Conservation (phyloP, 768 basidiomycete species). For the Suillus sp. region DNA sequence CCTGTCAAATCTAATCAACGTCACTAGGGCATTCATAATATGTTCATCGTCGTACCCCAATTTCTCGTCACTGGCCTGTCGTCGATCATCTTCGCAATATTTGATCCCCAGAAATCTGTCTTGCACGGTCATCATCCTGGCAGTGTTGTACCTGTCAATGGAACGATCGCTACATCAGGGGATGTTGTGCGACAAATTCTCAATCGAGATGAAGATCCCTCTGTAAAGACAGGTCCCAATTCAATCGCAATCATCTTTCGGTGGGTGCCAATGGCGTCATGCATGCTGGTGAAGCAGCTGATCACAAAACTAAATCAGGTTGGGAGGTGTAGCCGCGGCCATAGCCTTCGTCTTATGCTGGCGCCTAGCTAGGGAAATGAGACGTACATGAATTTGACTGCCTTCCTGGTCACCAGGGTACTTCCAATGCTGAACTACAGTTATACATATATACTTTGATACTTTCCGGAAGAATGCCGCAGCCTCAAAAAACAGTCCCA, state of each 20-base stretch:
- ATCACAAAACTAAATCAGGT: conserved; percentile 33
- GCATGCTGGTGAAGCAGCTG: conserved; percentile 7
- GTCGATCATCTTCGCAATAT: conserved; percentile 81
- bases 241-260: conserved; percentile 82
- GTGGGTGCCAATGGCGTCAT: conserved; percentile 43
- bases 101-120: conserved; percentile 64
- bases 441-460: conserved; percentile 1
- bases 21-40: conserved; percentile 87
- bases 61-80: conserved; percentile 89
- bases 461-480: not conserved
- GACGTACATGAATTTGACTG: conserved; percentile 36
- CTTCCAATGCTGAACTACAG: not conserved
- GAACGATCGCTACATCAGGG: conserved; percentile 15
- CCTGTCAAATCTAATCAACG: conserved; percentile 6
- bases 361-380: conserved; percentile 55
- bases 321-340: conserved; percentile 58
- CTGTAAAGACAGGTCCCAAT: conserved; percentile 43
- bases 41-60: conserved; percentile 92
- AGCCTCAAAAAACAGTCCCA: conserved; percentile 70
- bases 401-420: not conserved
- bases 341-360: conserved; percentile 58
- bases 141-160: conserved; percentile 16
- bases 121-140: conserved; percentile 37
- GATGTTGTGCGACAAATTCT: conserved; percentile 12
- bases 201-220: conserved; percentile 16